Conservation (phyloP, 1,139 yeast genomes). For the Nematodospora anomalae region DNA sequence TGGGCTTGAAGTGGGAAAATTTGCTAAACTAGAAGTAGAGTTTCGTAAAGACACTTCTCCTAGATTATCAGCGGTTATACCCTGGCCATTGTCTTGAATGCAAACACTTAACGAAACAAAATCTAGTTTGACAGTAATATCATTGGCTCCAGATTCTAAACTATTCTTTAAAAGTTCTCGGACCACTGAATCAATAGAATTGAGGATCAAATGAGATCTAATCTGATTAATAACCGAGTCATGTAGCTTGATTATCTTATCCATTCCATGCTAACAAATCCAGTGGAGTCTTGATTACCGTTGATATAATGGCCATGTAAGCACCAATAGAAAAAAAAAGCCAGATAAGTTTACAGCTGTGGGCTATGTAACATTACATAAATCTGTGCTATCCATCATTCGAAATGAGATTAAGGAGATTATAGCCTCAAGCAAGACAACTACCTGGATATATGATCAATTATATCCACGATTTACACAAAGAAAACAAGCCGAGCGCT, state of each 20-base stretch:
- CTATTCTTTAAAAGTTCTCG: constrained; percentile 80
- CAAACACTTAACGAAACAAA: constrained; percentile 59
- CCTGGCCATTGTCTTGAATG: constrained; percentile 76
- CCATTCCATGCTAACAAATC: constrained; percentile 6
- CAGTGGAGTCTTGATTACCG: too few species aligned
- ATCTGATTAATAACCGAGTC: constrained; percentile 13
- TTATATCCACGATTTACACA: too few species aligned
- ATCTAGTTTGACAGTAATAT: constrained; percentile 63
- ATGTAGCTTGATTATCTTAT: constrained; percentile 13
- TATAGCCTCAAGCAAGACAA: too few species aligned
- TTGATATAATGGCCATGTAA: too few species aligned
- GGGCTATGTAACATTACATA: too few species aligned
- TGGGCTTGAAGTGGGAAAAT: constrained; percentile 35
- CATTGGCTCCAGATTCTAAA: constrained; percentile 68
- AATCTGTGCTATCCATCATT: too few species aligned
- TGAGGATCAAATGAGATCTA: constrained; percentile 15
- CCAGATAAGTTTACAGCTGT: too few species aligned
- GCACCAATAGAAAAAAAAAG: too few species aligned
- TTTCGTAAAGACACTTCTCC: constrained; percentile 61
- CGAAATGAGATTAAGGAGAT: too few species aligned
- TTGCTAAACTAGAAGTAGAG: constrained; percentile 67
- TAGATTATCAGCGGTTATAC: constrained; percentile 61
- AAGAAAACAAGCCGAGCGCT: too few species aligned
- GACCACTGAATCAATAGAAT: constrained; percentile 42
- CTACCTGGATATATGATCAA: too few species aligned